These are phyloP conservation scores for Uronychia setigera DNA, from an alignment of 73 alveolate genomes.

Conservation along the genomic window DNA sequence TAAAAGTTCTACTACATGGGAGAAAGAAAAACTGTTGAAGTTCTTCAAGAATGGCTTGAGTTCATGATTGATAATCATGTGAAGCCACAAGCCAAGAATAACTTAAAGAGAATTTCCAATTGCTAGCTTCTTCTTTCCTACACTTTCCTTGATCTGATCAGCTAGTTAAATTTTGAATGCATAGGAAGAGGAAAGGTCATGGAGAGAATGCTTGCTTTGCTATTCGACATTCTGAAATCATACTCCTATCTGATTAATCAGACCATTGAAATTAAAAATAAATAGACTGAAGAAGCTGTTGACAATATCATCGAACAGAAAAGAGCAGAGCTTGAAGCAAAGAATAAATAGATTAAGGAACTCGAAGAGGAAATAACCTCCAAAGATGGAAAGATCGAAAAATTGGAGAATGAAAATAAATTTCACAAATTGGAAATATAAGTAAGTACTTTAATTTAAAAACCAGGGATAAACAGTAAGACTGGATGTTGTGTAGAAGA, in stretches of 20 bases:
- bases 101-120: neutral
- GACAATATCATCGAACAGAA: neutral
- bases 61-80: neutral
- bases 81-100: neutral
- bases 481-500: neutral
- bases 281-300: neutral
- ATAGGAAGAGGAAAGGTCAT: neutral
- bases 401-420: neutral
- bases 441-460: neutral
- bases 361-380: neutral
- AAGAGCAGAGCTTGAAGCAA: neutral
- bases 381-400: neutral
- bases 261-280: neutral
- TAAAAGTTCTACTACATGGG: neutral
- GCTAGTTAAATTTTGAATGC: neutral
- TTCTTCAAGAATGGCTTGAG: slow-evolving; percentile 1
- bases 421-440: neutral
- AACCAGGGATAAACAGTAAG: neutral
- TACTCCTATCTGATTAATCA: neutral
- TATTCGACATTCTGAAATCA: neutral
- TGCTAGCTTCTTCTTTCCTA: neutral
- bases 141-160: neutral
- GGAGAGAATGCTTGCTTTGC: neutral
- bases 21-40: neutral
- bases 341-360: no score